Percentiles rank a stretch among this genome's conserved stretches.
These are phyloP conservation scores for Cyclotella choctawhatcheeana DNA, from an alignment of 108 stramenopile species.

Conservation along the genomic window DNA sequence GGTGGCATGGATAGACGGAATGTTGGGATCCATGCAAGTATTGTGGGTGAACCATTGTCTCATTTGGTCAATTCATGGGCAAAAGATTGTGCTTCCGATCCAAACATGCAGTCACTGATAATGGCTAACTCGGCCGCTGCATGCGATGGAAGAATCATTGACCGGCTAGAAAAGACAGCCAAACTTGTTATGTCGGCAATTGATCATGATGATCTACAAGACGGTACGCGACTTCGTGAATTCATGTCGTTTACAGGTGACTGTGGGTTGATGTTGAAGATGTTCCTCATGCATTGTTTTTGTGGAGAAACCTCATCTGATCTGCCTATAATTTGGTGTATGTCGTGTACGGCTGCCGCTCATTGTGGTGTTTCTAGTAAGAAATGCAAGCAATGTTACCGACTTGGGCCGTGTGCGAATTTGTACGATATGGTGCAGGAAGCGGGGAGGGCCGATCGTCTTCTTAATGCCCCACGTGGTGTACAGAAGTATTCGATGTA, in stretches of 20 bases:
- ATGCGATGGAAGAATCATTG: not conserved
- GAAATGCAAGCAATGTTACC: not conserved
- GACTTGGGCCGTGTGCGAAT: not conserved
- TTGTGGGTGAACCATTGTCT: not conserved
- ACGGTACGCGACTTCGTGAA: no score
- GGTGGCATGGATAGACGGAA: not conserved
- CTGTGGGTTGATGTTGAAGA: constrained; percentile 18
- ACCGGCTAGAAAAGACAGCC: not conserved
- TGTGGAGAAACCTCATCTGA: not conserved
- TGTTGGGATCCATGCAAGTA: not conserved
- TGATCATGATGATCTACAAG: not conserved
- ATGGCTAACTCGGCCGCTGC: not conserved
- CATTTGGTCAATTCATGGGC: not conserved
- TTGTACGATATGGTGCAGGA: constrained; percentile 15
- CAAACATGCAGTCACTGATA: not conserved
- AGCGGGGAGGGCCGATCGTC: constrained; percentile 16
- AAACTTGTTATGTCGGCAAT: not conserved
- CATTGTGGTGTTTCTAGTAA: constrained; percentile 16
- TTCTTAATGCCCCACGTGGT: not conserved
- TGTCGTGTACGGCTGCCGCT: constrained; percentile 24
- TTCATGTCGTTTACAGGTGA: constrained; percentile 9
- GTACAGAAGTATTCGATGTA: not conserved
- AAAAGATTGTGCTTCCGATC: no score
- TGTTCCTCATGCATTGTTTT: constrained; percentile 11
- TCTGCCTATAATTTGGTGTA: not conserved